Evolutionary conservation across 495 filamentous ascomycete species (phyloP).

Genomic region (Elasticomyces elasticus): DNA sequence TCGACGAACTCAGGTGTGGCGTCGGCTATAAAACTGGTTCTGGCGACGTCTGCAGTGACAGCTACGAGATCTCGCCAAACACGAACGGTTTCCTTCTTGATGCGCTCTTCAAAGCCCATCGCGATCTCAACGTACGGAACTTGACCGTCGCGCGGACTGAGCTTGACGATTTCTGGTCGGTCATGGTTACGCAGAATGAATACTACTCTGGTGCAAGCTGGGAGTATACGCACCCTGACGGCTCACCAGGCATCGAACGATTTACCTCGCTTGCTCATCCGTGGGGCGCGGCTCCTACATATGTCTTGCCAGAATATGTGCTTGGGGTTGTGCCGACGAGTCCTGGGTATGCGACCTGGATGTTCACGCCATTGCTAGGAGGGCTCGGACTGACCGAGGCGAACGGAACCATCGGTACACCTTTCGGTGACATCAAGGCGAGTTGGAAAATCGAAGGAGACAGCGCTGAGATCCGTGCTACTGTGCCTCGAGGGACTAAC

Average conservation of each 20-base stretch:
- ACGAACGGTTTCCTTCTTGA: constrained; percentile 28
- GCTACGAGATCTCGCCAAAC: constrained; percentile 25
- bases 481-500: too few species aligned
- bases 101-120: constrained; percentile 14
- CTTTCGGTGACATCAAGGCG: constrained; percentile 1
- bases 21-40: constrained; percentile 23
- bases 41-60: constrained; percentile 7
- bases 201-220: constrained; percentile 32
- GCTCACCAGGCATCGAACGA: constrained; percentile 28
- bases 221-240: constrained; percentile 33
- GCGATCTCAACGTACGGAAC: constrained; percentile 4
- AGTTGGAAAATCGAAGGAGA: background rate
- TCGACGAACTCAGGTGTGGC: constrained; percentile 1
- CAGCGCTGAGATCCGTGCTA: too few species aligned
- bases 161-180: constrained; percentile 29
- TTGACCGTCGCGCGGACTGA: constrained; percentile 13
- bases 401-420: constrained; percentile 6
- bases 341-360: constrained; percentile 5
- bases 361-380: constrained; percentile 2
- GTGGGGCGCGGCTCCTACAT: constrained; percentile 35
- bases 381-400: constrained; percentile 2
- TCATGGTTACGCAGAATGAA: constrained; percentile 28
- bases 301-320: constrained; percentile 27
- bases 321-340: constrained; percentile 1
- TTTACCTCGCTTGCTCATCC: constrained; percentile 34